A percentile compares a stretch with the other conserved stretches of the same genome.
These are phyloP conservation scores for Diaporthe citrichinensis DNA, from an alignment of 2,329 filamentous ascomycete genomes.

Conservation along the genomic window DNA sequence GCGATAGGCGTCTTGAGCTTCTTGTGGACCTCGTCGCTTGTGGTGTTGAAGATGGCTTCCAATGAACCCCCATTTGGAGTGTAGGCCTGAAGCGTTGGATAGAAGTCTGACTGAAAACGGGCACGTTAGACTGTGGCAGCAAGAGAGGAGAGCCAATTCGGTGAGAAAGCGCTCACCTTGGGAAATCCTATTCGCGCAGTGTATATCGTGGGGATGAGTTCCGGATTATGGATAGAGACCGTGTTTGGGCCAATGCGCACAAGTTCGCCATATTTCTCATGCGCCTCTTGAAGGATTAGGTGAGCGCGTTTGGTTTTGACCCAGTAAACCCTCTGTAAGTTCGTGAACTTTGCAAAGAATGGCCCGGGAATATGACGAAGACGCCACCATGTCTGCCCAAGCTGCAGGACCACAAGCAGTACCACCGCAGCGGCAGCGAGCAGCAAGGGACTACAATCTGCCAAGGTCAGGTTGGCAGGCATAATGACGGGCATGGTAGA, in stretches of 20 bases:
- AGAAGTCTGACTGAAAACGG: slow-evolving; percentile 46
- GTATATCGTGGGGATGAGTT: slow-evolving; percentile 43
- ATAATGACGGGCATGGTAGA: background rate
- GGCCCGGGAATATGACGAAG: slow-evolving; percentile 46
- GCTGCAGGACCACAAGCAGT: background rate
- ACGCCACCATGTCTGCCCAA: slow-evolving; percentile 39
- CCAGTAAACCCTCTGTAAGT: slow-evolving; percentile 43
- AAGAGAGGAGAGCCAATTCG: background rate
- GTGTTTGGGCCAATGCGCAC: slow-evolving; percentile 65
- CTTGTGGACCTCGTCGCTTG: slow-evolving; percentile 50
- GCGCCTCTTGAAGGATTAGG: slow-evolving; percentile 47
- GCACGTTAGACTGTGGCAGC: background rate
- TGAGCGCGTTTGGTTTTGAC: slow-evolving; percentile 44
- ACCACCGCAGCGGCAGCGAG: slow-evolving; percentile 11
- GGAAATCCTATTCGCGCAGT: slow-evolving; percentile 44
- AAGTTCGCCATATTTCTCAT: slow-evolving; percentile 61
- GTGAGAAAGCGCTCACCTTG: slow-evolving; percentile 40
- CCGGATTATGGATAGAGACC: slow-evolving; percentile 60
- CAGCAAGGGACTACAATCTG: background rate
- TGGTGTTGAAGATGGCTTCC: slow-evolving; percentile 50
- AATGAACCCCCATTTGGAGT: slow-evolving; percentile 42
- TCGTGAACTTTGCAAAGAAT: slow-evolving; percentile 42
- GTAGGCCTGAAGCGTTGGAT: slow-evolving; percentile 46
- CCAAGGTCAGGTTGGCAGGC: background rate
- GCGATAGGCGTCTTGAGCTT: slow-evolving; percentile 48